A percentile compares a stretch with the other conserved stretches of the same genome.
Evolutionary conservation across 2,329 filamentous ascomycete genomes (phyloP).

Genomic region (Fusarium napiforme): DNA sequence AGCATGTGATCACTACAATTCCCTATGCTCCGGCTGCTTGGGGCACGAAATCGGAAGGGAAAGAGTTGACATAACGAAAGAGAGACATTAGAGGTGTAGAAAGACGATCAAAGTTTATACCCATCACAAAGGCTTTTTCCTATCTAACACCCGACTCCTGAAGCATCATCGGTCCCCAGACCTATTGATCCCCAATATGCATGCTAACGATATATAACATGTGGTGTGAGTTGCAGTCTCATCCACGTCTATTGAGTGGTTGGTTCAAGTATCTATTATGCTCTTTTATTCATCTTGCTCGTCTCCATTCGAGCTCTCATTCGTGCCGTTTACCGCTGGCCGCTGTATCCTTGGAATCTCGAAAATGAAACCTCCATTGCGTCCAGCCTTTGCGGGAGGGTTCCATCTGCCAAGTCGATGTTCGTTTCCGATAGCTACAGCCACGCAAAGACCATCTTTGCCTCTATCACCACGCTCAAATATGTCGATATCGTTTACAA

Average conservation of each 20-base stretch:
- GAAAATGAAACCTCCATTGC: slow-evolving; percentile 89
- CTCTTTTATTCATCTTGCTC: slow-evolving; percentile 42
- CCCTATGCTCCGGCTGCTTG: background rate
- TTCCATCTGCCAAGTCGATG: slow-evolving; percentile 88
- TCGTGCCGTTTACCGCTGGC: slow-evolving; percentile 49
- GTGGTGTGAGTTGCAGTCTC: slow-evolving; percentile 26
- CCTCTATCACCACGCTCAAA: slow-evolving; percentile 86
- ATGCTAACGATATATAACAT: slow-evolving; percentile 28
- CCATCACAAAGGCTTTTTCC: slow-evolving; percentile 22
- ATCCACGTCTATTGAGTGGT: slow-evolving; percentile 41
- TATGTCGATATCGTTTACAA: slow-evolving; percentile 89
- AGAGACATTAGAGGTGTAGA: slow-evolving; percentile 12
- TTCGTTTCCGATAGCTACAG: slow-evolving; percentile 88
- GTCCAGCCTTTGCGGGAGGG: slow-evolving; percentile 65
- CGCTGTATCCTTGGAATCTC: slow-evolving; percentile 71
- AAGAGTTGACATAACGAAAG: background rate
- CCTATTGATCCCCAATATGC: slow-evolving; percentile 15
- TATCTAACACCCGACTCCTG: slow-evolving; percentile 24
- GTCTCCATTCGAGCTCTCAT: slow-evolving; percentile 39
- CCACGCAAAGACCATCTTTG: slow-evolving; percentile 81
- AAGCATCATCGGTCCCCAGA: slow-evolving; percentile 2
- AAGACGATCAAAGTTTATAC: slow-evolving; percentile 31
- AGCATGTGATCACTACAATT: background rate
- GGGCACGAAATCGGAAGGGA: background rate
- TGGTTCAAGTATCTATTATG: slow-evolving; percentile 36